Evolutionary conservation across 2,329 filamentous ascomycete species (phyloP).

Genomic region (Huntiella moniliformis): DNA sequence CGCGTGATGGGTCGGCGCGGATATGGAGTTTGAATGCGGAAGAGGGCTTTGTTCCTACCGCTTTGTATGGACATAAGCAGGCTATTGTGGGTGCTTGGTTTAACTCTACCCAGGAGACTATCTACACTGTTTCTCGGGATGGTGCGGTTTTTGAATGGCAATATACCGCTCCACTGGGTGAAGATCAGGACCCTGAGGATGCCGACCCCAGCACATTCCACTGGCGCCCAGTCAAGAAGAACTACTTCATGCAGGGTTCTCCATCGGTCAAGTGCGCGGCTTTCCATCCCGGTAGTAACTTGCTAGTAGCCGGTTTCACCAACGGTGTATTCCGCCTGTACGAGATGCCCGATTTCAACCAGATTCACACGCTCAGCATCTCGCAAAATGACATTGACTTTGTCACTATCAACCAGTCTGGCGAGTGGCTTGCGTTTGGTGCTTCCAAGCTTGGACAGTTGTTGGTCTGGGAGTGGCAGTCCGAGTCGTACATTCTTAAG

Average conservation of each 20-base stretch:
- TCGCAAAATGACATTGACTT: slow-evolving; percentile 94
- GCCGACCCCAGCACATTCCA: slow-evolving; percentile 34
- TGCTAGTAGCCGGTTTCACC: slow-evolving; percentile 94
- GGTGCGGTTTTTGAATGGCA: slow-evolving; percentile 93
- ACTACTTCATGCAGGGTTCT: slow-evolving; percentile 87
- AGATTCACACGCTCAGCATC: slow-evolving; percentile 82
- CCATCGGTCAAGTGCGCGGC: slow-evolving; percentile 77
- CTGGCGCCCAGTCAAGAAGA: slow-evolving; percentile 79
- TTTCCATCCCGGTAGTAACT: slow-evolving; percentile 68
- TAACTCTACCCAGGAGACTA: slow-evolving; percentile 79
- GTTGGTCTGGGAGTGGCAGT: slow-evolving; percentile 99
- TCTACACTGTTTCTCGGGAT: slow-evolving; percentile 92
- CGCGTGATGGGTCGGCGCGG: slow-evolving; percentile 77
- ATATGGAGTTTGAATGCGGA: slow-evolving; percentile 89
- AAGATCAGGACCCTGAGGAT: slow-evolving; percentile 38
- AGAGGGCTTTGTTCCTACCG: slow-evolving; percentile 75
- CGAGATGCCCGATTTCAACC: slow-evolving; percentile 88
- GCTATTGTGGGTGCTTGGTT: slow-evolving; percentile 92
- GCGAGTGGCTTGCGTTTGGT: slow-evolving; percentile 94
- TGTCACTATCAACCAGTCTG: slow-evolving; percentile 81
- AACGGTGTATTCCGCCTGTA: slow-evolving; percentile 88
- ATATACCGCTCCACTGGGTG: slow-evolving; percentile 37
- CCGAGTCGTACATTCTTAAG: slow-evolving; percentile 94
- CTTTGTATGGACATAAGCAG: slow-evolving; percentile 78
- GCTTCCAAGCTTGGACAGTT: slow-evolving; percentile 88